phyloP scores from a whole-genome alignment of 805 yeast genomes.

The Starmerella roubikii region DNA sequence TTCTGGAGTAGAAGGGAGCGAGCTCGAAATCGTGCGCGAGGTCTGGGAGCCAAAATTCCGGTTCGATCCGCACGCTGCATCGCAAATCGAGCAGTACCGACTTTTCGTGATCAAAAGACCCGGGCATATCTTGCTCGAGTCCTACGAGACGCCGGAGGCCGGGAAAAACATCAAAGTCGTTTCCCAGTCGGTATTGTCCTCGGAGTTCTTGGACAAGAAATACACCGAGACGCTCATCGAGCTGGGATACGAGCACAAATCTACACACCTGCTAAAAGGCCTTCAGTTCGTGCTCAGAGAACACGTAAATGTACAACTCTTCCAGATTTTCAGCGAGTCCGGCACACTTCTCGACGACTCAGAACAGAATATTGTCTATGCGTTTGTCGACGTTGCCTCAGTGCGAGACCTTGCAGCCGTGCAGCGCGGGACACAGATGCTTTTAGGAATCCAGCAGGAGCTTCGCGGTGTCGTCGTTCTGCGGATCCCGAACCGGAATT shows the following conservation, averaged over 20 bases:
- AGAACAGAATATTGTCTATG: constrained; percentile 34
- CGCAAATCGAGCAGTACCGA: constrained; percentile 25
- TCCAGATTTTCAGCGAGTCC: constrained; percentile 28
- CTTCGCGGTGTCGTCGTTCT: constrained; percentile 55
- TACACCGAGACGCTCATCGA: constrained; percentile 36
- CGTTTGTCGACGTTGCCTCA: constrained; percentile 55
- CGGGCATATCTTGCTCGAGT: constrained; percentile 13
- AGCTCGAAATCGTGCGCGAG: constrained; percentile 21
- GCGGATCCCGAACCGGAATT: constrained; percentile 60
- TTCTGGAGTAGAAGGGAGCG: constrained; percentile 27
- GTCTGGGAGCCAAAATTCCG: constrained; percentile 26
- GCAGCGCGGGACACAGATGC: constrained; percentile 48
- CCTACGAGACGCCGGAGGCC: constrained; percentile 29
- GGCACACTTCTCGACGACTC: constrained; percentile 22
- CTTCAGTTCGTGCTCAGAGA: constrained; percentile 43
- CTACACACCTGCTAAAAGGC: constrained; percentile 50
- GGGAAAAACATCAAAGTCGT: constrained; percentile 34
- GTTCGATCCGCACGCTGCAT: constrained; percentile 24
- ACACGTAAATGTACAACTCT: constrained; percentile 43
- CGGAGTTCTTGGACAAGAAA: constrained; percentile 23
- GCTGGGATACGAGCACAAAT: constrained; percentile 56
- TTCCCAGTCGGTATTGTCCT: constrained; percentile 55
- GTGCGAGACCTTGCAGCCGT: constrained; percentile 65
- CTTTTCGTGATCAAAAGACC: constrained; percentile 15
- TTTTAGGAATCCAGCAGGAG: constrained; percentile 49